These are phyloP conservation scores for Colletotrichum tabaci DNA, from an alignment of 2,329 filamentous ascomycete species.

Conservation along the genomic window DNA sequence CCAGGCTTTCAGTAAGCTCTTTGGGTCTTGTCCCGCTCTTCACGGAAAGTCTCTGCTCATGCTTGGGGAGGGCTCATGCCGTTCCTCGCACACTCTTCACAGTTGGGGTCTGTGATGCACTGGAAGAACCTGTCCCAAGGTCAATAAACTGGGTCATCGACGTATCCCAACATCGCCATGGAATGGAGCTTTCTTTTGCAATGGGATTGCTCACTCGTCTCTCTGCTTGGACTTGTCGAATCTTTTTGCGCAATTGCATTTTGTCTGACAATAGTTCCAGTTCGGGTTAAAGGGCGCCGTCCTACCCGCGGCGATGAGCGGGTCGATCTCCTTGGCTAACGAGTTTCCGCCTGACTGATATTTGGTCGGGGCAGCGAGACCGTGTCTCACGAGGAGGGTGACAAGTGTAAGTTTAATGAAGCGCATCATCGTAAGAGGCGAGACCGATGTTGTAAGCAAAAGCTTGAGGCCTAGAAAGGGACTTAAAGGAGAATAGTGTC, in stretches of 20 bases:
- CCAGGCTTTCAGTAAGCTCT: not conserved
- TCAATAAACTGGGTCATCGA: not conserved
- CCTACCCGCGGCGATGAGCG: slow-evolving; percentile 35
- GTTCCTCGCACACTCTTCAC: slow-evolving; percentile 44
- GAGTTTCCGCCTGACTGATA: slow-evolving; percentile 4
- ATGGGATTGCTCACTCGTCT: slow-evolving; percentile 38
- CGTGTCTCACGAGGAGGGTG: slow-evolving; percentile 21
- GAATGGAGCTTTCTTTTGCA: not conserved
- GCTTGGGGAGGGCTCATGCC: slow-evolving; percentile 17
- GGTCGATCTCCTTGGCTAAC: slow-evolving; percentile 13
- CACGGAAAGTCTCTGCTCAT: not conserved
- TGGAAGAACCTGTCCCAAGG: slow-evolving; percentile 50
- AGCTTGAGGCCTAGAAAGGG: not conserved
- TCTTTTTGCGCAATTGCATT: slow-evolving; percentile 48
- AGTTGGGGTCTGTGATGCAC: slow-evolving; percentile 52
- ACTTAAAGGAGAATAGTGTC: not conserved
- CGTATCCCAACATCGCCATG: not conserved
- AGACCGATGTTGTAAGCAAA: not conserved
- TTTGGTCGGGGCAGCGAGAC: not conserved
- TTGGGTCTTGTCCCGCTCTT: not conserved
- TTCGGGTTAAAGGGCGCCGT: slow-evolving; percentile 21
- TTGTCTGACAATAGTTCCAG: slow-evolving; percentile 29
- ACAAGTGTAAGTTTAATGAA: slow-evolving; percentile 27
- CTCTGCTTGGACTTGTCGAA: slow-evolving; percentile 41
- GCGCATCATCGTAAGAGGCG: slow-evolving; percentile 27